phyloP scores from a whole-genome alignment of 176 grass and related monocot genomes.

The Eremochloa ophiuroides region DNA sequence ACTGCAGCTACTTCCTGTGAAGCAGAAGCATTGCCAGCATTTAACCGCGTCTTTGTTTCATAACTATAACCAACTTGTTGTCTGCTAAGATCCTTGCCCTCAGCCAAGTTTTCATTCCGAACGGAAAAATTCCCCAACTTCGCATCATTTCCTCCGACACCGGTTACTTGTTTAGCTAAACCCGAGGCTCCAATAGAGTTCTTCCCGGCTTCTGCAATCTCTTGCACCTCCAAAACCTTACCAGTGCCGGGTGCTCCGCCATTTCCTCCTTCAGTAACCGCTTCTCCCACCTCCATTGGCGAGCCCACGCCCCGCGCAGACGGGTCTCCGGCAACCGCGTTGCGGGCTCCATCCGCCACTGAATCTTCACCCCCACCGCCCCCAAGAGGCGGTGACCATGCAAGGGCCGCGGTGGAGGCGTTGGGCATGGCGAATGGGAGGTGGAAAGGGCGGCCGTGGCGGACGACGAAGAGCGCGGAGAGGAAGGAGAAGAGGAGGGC shows the following conservation, averaged over 20 bases:
- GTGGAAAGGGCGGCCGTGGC: slow-evolving; percentile 35
- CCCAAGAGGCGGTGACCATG: background rate
- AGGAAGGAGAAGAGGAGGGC: slow-evolving; percentile 77
- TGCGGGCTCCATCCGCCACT: background rate
- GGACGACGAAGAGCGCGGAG: slow-evolving; percentile 42
- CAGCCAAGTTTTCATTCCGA: background rate
- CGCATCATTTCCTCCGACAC: background rate
- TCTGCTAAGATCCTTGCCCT: slow-evolving; percentile 12
- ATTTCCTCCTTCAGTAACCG: background rate
- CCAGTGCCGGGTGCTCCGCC: slow-evolving; percentile 9
- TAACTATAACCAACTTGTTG: background rate
- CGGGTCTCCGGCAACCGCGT: background rate
- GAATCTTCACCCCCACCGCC: background rate
- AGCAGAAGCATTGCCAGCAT: background rate
- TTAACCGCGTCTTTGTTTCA: background rate
- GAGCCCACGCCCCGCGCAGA: background rate
- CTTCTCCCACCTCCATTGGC: background rate
- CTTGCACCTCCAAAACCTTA: slow-evolving; percentile 11
- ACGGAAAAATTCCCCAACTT: slow-evolving; percentile 11
- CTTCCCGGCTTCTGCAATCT: slow-evolving; percentile 8
- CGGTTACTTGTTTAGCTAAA: background rate
- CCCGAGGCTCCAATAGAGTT: slow-evolving; percentile 14
- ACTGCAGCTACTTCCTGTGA: background rate
- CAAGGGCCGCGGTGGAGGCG: background rate
- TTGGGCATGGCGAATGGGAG: slow-evolving; percentile 27